Base-by-base conservation (phyloP, 352 stramenopile genomes). In the Globisporangium cederbergense region DNA sequence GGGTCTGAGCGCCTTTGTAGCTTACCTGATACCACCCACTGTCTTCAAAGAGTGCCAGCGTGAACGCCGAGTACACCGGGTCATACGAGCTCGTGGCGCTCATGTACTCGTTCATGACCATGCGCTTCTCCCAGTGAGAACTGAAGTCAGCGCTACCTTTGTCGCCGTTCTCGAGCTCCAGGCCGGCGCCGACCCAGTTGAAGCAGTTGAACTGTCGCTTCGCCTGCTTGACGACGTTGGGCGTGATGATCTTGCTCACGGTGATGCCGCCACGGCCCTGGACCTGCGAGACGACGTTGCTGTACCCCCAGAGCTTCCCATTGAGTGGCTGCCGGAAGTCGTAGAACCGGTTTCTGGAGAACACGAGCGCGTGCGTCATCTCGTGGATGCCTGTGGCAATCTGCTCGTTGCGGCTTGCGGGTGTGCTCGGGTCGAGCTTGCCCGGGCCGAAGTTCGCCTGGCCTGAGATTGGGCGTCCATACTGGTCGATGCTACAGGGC, bases 41-140 rank as follows among this genome's bases (percentile, higher is more conserved):
- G 63, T 94, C 86, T 63, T 89, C 83, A 64, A 94, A 93, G 38
- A 94, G 63, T 13, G 86, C 83, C 0, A 94, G 64, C 16, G 86
- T 93, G 25, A 94, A 70, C 7, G 78, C 71, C 32, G 81, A 91
- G 47, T 88, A 91, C 0, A 94, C 83, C 1, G 79, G 77, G 53
- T 91, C 87, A 58, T 90, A 88, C 49, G 81, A 76, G 38, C 77
- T 89, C 25, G 82, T 91, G 13, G 83, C 83, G 36, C 79, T 93
- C 86, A 94, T 94, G 62, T 90, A 92, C 67, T 94, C 86, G 43
- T 94, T 91, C 76, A 88, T 86, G 3, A 90, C 68, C 16, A 91
- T 52, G 20, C 86, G 83, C 40, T 95, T 93, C n/a, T 95, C 86
- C 84, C 84, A 93, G 64, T 95, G 86, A 3, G 80, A 90, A 10